Evolutionary conservation across 1,284 basidiomycete species (phyloP), one percentile per base, ranked within the genome.

Genomic region (Pascua guehoae): DNA sequence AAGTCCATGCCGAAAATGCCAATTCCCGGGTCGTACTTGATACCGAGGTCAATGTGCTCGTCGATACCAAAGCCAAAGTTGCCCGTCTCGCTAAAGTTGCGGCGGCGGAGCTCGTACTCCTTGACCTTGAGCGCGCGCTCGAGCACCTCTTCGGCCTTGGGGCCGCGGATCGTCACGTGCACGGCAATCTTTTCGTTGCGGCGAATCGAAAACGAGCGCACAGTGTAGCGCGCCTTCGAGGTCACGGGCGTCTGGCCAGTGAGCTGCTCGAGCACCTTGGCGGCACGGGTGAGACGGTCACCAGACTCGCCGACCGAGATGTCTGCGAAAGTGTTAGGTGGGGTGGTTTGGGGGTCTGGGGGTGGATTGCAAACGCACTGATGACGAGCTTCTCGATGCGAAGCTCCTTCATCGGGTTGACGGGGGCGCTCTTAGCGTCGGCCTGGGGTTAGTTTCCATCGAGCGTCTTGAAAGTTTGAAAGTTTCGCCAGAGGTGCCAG

Each of bases 181-280:
- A 89, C 90, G 56, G 96, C 96, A 76, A 98, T 98, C 87, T 98
- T 98, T 83, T 99, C 96, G 85, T 99, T 98, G 83, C 95, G 90
- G 79, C 96, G 91, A 84, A 99, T 98, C 79, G 91, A 89, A 83
- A 98, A 98, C 58, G 91, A 91, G 75, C 95, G 93, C 80, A 98
- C 92, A 73, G 96, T 98, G 89, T 96, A 98, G 71, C 95, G 91
- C 64, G 95, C 95, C 86, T 98, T 98, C 79, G 92, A 96, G 72
- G 95, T 97, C 71, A 98, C 95, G 75, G 96, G 95, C 58, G 95
- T 93, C 84, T 98, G 95, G 75, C 95, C 96, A 69, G 95, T 98
- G 65, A 99, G 88, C 82, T 99, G 96, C 82, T 99, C 96, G 74
- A 99, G 84, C 68, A 98, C 95, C 83, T 98, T 98, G 79, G 95